phyloP scores from a whole-genome alignment of 345 rosid species.

The Schrenkiella parvula region DNA sequence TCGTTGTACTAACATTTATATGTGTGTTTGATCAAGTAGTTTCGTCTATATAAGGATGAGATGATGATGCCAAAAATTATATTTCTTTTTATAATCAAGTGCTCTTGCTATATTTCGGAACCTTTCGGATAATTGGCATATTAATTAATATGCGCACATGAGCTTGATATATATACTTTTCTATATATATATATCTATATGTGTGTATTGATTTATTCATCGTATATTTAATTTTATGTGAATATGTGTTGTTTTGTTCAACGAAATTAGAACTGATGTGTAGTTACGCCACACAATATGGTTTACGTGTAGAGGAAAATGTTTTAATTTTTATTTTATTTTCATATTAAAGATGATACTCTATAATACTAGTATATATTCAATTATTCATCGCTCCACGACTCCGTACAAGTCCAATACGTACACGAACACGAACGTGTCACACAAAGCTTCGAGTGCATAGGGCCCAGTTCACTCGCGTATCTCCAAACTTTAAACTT shows the following conservation, averaged over 20 bases:
- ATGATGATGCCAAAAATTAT: too few relatives aligned
- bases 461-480: conserved; percentile 4
- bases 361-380: background rate
- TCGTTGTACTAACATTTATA: background rate
- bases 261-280: background rate
- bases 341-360: background rate
- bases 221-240: background rate
- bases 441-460: background rate
- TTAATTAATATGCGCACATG: background rate
- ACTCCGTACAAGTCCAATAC: conserved; percentile 25
- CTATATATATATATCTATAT: background rate
- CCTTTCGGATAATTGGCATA: background rate
- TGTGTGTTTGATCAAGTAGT: background rate
- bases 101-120: background rate
- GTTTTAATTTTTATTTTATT: background rate
- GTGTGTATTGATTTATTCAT: background rate
- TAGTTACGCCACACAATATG: background rate
- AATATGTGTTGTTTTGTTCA: background rate
- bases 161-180: background rate
- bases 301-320: conserved; percentile 5
- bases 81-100: background rate
- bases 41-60: too few relatives aligned
- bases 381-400: conserved; percentile 6
- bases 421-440: conserved; percentile 20
- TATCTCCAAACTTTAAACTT: background rate